A percentile compares a stretch with the other conserved stretches of the same genome.
These are phyloP conservation scores for Epichloe amarillans DNA, from an alignment of 2,329 filamentous ascomycete genomes.

Conservation along the genomic window DNA sequence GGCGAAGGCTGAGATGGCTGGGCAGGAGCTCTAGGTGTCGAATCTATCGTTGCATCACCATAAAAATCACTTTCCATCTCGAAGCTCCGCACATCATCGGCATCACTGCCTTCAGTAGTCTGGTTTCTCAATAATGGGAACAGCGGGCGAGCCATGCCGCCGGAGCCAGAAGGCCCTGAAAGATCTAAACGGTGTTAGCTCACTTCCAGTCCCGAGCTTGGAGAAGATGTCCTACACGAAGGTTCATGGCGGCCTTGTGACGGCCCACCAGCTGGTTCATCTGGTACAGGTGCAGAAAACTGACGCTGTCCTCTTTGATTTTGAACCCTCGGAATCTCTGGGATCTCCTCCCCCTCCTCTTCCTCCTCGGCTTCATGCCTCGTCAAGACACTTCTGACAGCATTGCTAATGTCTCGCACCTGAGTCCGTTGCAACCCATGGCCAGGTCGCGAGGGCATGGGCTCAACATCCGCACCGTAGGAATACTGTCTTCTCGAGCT, in stretches of 20 bases:
- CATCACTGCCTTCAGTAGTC: slow-evolving; percentile 12
- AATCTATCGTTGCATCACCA: slow-evolving; percentile 24
- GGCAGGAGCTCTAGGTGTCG: slow-evolving; percentile 10
- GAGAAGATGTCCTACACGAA: slow-evolving; percentile 2
- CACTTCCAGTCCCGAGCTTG: background rate
- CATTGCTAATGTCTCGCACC: slow-evolving; percentile 15
- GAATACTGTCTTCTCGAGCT: slow-evolving; percentile 24
- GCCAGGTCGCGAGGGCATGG: slow-evolving; percentile 12
- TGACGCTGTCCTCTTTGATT: background rate
- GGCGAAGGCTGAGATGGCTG: background rate
- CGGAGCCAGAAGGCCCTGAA: background rate
- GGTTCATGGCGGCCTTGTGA: background rate
- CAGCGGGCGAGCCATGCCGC: background rate
- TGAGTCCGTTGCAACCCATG: slow-evolving; percentile 8
- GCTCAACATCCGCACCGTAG: slow-evolving; percentile 25
- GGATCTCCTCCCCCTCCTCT: slow-evolving; percentile 8
- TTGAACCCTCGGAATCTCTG: background rate
- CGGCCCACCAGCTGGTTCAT: slow-evolving; percentile 9
- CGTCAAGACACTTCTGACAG: slow-evolving; percentile 16
- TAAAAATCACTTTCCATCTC: slow-evolving; percentile 23
- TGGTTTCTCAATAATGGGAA: background rate
- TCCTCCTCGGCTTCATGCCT: slow-evolving; percentile 6
- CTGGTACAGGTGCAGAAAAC: slow-evolving; percentile 7
- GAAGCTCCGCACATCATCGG: slow-evolving; percentile 23
- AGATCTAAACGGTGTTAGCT: slow-evolving; percentile 3